A percentile compares a stretch with the other conserved stretches of the same genome.
These are phyloP conservation scores for Phoenix dactylifera DNA, from an alignment of 176 grass and related monocot genomes.

Conservation along the genomic window DNA sequence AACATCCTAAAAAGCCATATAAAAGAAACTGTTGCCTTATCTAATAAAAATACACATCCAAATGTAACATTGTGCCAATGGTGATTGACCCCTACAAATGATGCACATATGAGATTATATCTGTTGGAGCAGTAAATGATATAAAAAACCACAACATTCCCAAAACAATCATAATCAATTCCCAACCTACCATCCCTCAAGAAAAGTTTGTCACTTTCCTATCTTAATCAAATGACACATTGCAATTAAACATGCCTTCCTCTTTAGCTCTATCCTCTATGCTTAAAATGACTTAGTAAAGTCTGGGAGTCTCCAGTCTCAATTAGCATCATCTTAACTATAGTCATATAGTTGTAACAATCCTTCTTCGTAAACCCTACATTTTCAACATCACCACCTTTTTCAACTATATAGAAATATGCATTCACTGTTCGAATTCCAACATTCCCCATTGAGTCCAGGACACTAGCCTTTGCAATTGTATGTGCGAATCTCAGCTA, in stretches of 20 bases:
- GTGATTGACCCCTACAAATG: constrained; percentile 73
- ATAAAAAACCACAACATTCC: constrained; percentile 68
- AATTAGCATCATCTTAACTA: no score
- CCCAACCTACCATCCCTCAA: constrained; percentile 60
- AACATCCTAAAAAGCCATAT: constrained; percentile 58
- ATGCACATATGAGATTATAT: constrained; percentile 45
- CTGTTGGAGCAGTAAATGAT: constrained; percentile 55
- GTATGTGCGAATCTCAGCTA: no score
- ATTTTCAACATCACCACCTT: constrained; percentile 24
- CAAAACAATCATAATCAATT: constrained; percentile 46
- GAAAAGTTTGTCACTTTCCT: constrained; percentile 54
- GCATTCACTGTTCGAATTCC: constrained; percentile 30
- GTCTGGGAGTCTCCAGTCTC: constrained; percentile 33
- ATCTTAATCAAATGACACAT: constrained; percentile 24
- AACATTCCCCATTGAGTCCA: constrained; percentile 38
- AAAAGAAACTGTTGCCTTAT: constrained; percentile 46
- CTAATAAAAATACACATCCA: constrained; percentile 50
- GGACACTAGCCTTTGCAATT: constrained; percentile 31
- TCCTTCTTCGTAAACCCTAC: not conserved
- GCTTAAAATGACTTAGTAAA: constrained; percentile 49
- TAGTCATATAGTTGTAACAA: no score
- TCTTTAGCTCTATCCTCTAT: constrained; percentile 36
- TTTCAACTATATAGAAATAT: constrained; percentile 25
- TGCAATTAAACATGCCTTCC: constrained; percentile 76
- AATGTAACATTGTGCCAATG: constrained; percentile 69